A percentile compares a stretch with the other conserved stretches of the same genome.
phyloP scores from a whole-genome alignment of 768 basidiomycete species.

The Amanita polypyramis region DNA sequence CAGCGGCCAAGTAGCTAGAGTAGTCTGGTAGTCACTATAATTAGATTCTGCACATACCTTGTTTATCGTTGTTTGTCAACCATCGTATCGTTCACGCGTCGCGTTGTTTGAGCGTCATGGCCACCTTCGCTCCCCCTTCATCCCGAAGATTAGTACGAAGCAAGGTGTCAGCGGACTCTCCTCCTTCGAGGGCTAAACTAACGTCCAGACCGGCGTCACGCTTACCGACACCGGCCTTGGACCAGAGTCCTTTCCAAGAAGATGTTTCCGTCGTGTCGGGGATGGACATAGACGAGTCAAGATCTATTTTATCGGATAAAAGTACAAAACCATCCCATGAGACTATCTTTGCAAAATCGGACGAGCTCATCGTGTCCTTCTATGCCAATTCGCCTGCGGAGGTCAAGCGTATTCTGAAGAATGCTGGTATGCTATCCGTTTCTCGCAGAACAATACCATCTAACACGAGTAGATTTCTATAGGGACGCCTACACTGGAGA shows the following conservation, averaged over 20 bases:
- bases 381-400: slow-evolving; percentile 66
- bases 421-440: slow-evolving; percentile 40
- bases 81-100: background rate
- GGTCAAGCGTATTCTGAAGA: slow-evolving; percentile 60
- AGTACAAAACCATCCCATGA: slow-evolving; percentile 27
- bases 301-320: slow-evolving; percentile 27
- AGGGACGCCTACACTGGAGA: slow-evolving; percentile 58
- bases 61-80: background rate
- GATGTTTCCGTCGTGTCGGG: slow-evolving; percentile 35
- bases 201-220: slow-evolving; percentile 25
- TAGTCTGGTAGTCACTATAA: too few species aligned
- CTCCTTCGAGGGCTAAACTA: slow-evolving; percentile 20
- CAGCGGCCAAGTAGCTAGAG: slow-evolving; percentile 30
- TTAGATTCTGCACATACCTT: background rate
- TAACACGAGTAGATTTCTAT: slow-evolving; percentile 44
- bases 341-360: slow-evolving; percentile 58
- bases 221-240: slow-evolving; percentile 27
- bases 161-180: slow-evolving; percentile 18
- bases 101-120: slow-evolving; percentile 25
- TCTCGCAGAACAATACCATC: slow-evolving; percentile 1
- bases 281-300: slow-evolving; percentile 62
- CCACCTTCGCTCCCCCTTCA: slow-evolving; percentile 53
- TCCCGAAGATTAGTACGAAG: slow-evolving; percentile 43
- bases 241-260: slow-evolving; percentile 15
- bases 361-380: slow-evolving; percentile 56